Base-by-base conservation (phyloP, 306 rosid genomes). In the Hylodesmum podocarpum region DNA sequence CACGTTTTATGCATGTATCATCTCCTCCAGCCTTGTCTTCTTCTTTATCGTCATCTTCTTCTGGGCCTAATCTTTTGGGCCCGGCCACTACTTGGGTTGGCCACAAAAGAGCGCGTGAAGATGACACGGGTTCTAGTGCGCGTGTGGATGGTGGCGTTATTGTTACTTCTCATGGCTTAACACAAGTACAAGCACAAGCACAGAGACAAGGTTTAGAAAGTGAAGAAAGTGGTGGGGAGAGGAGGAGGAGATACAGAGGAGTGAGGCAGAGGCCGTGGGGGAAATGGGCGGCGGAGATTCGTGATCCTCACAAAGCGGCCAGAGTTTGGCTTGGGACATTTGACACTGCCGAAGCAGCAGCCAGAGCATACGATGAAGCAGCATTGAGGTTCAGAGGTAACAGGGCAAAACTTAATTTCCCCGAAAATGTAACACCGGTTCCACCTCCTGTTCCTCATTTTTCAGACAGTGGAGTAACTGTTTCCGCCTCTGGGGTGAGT, bases 221-320 rank as follows among this genome's bases (percentile, higher is more conserved):
- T 55, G 98, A 84, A 79, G 96, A 86, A 46, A 78, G 79, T 0
- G 90, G 88, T 0, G 90, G 88, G 0, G 98, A 94, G 75, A 84
- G 81, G 40, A 84, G 88, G 43, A 84, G 97, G 46, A 84, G 90
- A 79, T 95, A 90, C 84, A 86, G 98, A 78, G 98, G 98, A 72
- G 98, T 95, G 49, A 85, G 98, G 63, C 97, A 92, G 86, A 83
- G 98, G 19, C 98, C 98, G 0, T 95, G 98, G 98, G 98, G 98
- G 0, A 95, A 95, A 78, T 95, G 98, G 98, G 98, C 98, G 13
- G 98, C 98, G 2, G 98, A 95, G 72, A 95, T 95, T 63, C 93
- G 98, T 0, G 98, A 95, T 47, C 98, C 98, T 0, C 97, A 92
- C 75, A 95, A 90, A 84, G 98, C 98, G 4, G 97, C 98, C 0